Conservation (phyloP, 176 grass and related monocot genomes). For the Pharus latifolius region DNA sequence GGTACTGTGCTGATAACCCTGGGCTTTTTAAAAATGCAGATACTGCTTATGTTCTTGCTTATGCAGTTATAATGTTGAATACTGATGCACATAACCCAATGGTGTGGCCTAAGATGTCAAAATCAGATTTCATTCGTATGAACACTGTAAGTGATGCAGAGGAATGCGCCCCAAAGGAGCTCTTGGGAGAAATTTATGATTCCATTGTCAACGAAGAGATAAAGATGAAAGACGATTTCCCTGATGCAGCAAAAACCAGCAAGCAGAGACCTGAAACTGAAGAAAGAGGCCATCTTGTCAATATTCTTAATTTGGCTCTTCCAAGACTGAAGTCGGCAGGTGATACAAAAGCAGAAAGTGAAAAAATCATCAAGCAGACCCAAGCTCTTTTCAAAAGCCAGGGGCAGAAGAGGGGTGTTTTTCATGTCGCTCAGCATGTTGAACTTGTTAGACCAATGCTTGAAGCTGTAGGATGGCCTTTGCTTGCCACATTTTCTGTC, state of each 20-base stretch:
- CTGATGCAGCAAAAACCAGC: conserved; percentile 28
- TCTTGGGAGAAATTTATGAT: conserved; percentile 94
- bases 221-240: conserved; percentile 74
- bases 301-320: conserved; percentile 92
- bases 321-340: conserved; percentile 70
- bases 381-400: conserved; percentile 86
- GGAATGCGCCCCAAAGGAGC: conserved; percentile 82
- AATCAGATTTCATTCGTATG: conserved; percentile 86
- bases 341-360: conserved; percentile 91
- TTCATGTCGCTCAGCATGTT: conserved; percentile 78
- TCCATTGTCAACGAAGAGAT: conserved; percentile 96
- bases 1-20: conserved; percentile 99
- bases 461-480: conserved; percentile 97
- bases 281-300: conserved; percentile 74
- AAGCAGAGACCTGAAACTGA: conserved; percentile 55
- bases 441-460: conserved; percentile 99
- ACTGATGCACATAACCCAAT: conserved; percentile 99
- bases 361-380: conserved; percentile 83
- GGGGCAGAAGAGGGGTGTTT: conserved; percentile 76
- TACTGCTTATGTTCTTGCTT: conserved; percentile 97
- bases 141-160: conserved; percentile 81
- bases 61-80: conserved; percentile 99
- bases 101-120: conserved; percentile 99
- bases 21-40: conserved; percentile 98
- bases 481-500: conserved; percentile 97